Evolutionary conservation across 805 yeast species (phyloP).

Genomic region (Lipomyces yamadae): DNA sequence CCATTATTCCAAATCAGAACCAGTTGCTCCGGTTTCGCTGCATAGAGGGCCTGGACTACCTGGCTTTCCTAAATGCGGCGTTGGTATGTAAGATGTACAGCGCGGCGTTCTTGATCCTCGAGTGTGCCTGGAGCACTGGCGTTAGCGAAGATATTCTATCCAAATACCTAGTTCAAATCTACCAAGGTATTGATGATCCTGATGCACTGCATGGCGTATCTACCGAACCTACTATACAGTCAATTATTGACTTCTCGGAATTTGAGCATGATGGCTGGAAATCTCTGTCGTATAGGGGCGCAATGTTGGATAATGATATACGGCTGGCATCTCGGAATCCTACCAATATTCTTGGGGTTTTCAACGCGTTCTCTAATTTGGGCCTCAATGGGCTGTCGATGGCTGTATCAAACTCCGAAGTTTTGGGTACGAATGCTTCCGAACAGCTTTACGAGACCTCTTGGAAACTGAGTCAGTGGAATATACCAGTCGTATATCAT

Average conservation of each 20-base stretch:
- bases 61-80: conserved; percentile 39
- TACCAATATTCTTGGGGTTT: conserved; percentile 36
- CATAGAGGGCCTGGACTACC: conserved; percentile 35
- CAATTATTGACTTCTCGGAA: conserved; percentile 50
- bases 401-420: conserved; percentile 43
- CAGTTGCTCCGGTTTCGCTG: conserved; percentile 35
- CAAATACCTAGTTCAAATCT: conserved; percentile 47
- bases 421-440: conserved; percentile 31
- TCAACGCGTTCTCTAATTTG: conserved; percentile 51
- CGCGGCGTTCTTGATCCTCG: conserved; percentile 46
- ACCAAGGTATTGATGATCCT: conserved; percentile 59
- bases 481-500: conserved; percentile 56
- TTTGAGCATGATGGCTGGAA: conserved; percentile 44
- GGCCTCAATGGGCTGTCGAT: conserved; percentile 66
- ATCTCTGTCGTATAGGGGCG: conserved; percentile 60
- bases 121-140: conserved; percentile 42
- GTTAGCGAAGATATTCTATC: conserved; percentile 20
- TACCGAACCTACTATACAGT: conserved; percentile 56
- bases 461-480: conserved; percentile 83
- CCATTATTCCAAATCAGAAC: conserved; percentile 26
- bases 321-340: conserved; percentile 9
- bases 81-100: conserved; percentile 38
- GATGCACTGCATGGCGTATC: conserved; percentile 74
- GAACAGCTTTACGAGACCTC: conserved; percentile 59
- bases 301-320: conserved; percentile 52